phyloP scores from a whole-genome alignment of 1,139 yeast species.

The Candida sp. region DNA sequence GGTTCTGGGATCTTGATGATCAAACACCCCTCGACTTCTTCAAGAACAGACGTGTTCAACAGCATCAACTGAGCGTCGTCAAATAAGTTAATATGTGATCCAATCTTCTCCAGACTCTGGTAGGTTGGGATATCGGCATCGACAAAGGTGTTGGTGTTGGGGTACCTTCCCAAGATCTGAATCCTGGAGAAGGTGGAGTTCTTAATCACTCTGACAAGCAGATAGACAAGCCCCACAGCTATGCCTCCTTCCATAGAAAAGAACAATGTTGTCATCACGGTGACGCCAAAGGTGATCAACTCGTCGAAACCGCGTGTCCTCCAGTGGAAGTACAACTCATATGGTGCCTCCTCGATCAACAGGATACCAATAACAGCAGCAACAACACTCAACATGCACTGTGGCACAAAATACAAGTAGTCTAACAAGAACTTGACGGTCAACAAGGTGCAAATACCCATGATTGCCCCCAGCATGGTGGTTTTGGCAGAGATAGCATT shows the following conservation, averaged over 20 bases:
- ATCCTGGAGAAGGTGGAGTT: constrained; percentile 90
- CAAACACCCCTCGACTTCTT: constrained; percentile 84
- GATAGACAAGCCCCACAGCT: constrained; percentile 81
- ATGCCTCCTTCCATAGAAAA: constrained; percentile 93
- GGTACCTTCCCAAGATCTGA: constrained; percentile 84
- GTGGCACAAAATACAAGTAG: constrained; percentile 75
- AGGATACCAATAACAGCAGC: constrained; percentile 81
- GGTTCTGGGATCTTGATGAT: constrained; percentile 94
- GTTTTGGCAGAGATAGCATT: constrained; percentile 88
- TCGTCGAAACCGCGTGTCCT: constrained; percentile 79
- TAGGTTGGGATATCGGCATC: constrained; percentile 68
- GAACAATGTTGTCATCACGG: constrained; percentile 73
- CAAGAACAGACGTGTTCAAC: constrained; percentile 48
- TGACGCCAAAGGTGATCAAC: constrained; percentile 70
- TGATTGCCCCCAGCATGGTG: constrained; percentile 79
- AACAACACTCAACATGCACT: constrained; percentile 81
- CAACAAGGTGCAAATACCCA: constrained; percentile 74
- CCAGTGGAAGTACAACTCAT: constrained; percentile 77
- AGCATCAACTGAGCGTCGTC: constrained; percentile 41
- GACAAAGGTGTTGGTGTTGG: constrained; percentile 75
- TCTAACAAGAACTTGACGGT: constrained; percentile 67
- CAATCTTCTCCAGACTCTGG: constrained; percentile 2
- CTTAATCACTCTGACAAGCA: constrained; percentile 78
- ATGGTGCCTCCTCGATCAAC: constrained; percentile 86
- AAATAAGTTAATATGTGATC: constrained; percentile 30